Evolutionary conservation across 176 grass and related monocot species (phyloP).

Genomic region (Eleusine coracana): DNA sequence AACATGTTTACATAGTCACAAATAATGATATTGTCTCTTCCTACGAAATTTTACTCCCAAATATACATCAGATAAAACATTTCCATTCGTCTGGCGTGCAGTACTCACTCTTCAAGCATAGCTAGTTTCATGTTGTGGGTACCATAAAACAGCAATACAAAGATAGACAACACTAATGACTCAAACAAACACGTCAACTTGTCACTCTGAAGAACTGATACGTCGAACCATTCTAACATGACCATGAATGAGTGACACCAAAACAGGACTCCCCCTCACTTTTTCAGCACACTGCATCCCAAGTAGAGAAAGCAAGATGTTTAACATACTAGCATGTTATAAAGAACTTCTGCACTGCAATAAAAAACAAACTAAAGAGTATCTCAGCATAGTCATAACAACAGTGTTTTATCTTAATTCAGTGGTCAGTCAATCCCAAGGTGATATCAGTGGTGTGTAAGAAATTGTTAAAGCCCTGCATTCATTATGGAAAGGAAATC

Average conservation of each 20-base stretch:
- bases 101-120: constrained; percentile 4
- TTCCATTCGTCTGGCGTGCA: background rate
- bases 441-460: background rate
- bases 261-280: constrained; percentile 32
- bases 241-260: background rate
- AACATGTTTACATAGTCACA: constrained; percentile 27
- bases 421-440: too few relatives aligned
- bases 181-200: background rate
- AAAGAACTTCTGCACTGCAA: background rate
- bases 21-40: constrained; percentile 20
- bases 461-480: background rate
- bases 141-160: constrained; percentile 28
- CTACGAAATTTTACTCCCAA: constrained; percentile 30
- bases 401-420: background rate
- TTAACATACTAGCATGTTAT: background rate
- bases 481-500: background rate
- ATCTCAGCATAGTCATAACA: background rate
- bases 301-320: background rate
- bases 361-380: background rate
- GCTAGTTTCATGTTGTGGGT: constrained; percentile 21
- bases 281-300: constrained; percentile 61
- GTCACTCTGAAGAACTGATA: constrained; percentile 1
- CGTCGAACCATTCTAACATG: background rate
- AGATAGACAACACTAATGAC: background rate
- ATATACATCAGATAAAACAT: constrained; percentile 40